These are phyloP conservation scores for Brasilioporus rufonigricans DNA, from an alignment of 768 basidiomycete species.

Conservation along the genomic window DNA sequence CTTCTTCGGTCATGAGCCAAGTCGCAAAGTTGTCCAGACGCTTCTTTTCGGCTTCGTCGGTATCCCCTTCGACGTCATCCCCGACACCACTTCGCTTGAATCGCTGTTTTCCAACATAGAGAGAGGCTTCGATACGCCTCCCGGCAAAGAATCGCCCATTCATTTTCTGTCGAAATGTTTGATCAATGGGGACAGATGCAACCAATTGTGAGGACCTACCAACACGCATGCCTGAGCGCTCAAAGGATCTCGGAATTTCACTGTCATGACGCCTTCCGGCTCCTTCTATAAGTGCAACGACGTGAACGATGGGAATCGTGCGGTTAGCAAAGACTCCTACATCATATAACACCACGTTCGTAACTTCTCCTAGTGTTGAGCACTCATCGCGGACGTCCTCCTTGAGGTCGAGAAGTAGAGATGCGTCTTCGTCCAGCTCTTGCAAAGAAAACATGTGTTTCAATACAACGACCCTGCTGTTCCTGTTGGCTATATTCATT, in stretches of 20 bases:
- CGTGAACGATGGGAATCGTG: not conserved
- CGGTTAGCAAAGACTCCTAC: conserved; percentile 45
- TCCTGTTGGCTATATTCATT: conserved; percentile 44
- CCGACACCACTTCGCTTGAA: conserved; percentile 74
- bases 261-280: conserved; percentile 89
- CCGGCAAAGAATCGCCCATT: conserved; percentile 89
- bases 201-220: conserved; percentile 43
- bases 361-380: conserved; percentile 86
- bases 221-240: conserved; percentile 91
- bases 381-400: conserved; percentile 97
- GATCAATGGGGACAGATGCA: not conserved
- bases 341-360: conserved; percentile 93
- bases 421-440: conserved; percentile 82
- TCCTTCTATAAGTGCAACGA: conserved; percentile 62
- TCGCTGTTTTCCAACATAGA: conserved; percentile 79
- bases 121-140: conserved; percentile 73
- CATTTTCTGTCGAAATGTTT: conserved; percentile 70
- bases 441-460: conserved; percentile 92
- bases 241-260: conserved; percentile 92
- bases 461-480: conserved; percentile 82
- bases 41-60: conserved; percentile 75
- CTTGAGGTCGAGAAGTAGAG: conserved; percentile 87
- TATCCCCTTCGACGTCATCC: conserved; percentile 61
- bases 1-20: conserved; percentile 83
- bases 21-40: conserved; percentile 85